phyloP scores from a whole-genome alignment of 2,329 filamentous ascomycete species.

The Cordyceps tenuipes region DNA sequence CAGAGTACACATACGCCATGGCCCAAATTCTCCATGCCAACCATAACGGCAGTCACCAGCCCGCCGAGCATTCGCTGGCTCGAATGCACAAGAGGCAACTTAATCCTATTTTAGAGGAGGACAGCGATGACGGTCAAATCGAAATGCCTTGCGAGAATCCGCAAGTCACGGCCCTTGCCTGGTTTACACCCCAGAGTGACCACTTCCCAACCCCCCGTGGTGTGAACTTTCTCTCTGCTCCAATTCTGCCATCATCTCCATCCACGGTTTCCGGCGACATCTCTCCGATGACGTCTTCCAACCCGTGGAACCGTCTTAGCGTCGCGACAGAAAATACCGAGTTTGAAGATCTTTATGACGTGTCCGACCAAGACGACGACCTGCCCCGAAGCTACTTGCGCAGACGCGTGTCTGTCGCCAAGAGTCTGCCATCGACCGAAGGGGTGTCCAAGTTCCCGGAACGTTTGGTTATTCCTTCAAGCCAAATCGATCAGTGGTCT shows the following conservation, averaged over 20 bases:
- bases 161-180: slow-evolving; percentile 46
- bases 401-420: slow-evolving; percentile 30
- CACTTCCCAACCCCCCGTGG: slow-evolving; percentile 68
- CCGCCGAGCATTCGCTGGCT: slow-evolving; percentile 46
- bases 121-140: slow-evolving; percentile 28
- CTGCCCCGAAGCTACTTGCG: slow-evolving; percentile 16
- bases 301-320: slow-evolving; percentile 56
- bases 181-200: slow-evolving; percentile 51
- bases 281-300: slow-evolving; percentile 47
- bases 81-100: slow-evolving; percentile 44
- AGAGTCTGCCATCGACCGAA: slow-evolving; percentile 28
- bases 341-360: slow-evolving; percentile 82
- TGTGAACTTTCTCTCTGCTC: slow-evolving; percentile 54
- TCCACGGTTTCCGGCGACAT: slow-evolving; percentile 45
- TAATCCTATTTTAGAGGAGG: slow-evolving; percentile 60
- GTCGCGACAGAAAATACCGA: slow-evolving; percentile 58
- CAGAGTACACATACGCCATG: slow-evolving; percentile 6
- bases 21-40: slow-evolving; percentile 3
- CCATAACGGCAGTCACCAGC: slow-evolving; percentile 28
- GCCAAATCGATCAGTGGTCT: slow-evolving; percentile 33
- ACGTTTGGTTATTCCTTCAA: slow-evolving; percentile 44
- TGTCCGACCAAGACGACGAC: slow-evolving; percentile 66
- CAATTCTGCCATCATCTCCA: slow-evolving; percentile 53
- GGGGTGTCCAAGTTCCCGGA: slow-evolving; percentile 22
- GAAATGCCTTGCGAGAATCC: slow-evolving; percentile 18